A percentile compares a stretch with the other conserved stretches of the same genome.
These are phyloP conservation scores for Xylariaceae sp. DNA, from an alignment of 2,329 filamentous ascomycete genomes.

Conservation along the genomic window DNA sequence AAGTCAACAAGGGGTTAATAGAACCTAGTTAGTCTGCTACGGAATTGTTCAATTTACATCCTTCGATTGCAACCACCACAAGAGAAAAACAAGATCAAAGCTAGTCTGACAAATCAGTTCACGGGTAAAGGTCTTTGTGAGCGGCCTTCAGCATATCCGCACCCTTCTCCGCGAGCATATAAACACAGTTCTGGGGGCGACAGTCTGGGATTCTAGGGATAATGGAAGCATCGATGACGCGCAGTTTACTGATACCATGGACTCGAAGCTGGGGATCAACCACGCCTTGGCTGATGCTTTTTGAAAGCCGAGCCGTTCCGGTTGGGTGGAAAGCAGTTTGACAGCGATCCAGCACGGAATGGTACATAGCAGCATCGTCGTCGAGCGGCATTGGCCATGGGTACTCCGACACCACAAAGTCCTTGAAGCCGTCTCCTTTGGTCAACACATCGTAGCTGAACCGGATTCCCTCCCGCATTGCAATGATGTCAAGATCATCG, in stretches of 20 bases:
- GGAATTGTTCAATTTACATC: too few species aligned
- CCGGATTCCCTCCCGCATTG: conserved; percentile 54
- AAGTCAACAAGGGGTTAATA: too few species aligned
- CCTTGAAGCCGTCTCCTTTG: conserved; percentile 53
- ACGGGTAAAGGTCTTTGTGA: conserved; percentile 13
- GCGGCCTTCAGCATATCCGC: conserved; percentile 3
- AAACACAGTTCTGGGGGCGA: conserved; percentile 59
- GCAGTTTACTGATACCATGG: conserved; percentile 49
- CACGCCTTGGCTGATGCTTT: conserved; percentile 48
- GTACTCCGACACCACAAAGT: conserved; percentile 50
- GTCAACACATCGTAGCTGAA: conserved; percentile 55
- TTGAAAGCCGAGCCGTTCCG: conserved; percentile 50
- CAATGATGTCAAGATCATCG: conserved; percentile 53
- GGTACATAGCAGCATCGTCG: conserved; percentile 53
- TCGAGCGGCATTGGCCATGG: conserved; percentile 58
- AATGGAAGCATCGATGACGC: conserved; percentile 53
- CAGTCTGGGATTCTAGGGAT: conserved; percentile 54
- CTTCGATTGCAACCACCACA: too few species aligned
- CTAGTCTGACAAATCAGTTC: too few species aligned
- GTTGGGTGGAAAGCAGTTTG: conserved; percentile 59
- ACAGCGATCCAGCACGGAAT: conserved; percentile 52
- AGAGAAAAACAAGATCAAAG: too few species aligned
- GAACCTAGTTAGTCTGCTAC: too few species aligned
- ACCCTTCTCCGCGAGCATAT: conserved; percentile 55
- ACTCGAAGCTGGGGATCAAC: conserved; percentile 50